Evolutionary conservation across 768 basidiomycete genomes (phyloP).

Genomic region (Phallus indusiatus): DNA sequence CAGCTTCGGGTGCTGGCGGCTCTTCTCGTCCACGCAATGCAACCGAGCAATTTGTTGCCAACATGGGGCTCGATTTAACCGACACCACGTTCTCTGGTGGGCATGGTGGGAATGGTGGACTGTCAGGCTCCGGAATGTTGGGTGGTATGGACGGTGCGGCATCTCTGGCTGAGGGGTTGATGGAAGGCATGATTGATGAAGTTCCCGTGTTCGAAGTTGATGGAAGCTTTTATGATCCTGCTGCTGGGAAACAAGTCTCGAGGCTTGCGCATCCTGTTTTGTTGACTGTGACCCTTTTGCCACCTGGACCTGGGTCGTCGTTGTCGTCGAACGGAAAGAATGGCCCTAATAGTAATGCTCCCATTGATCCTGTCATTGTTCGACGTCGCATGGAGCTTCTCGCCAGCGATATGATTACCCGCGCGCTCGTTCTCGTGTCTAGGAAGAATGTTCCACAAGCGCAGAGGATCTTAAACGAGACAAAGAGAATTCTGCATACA

Average conservation of each 20-base stretch:
- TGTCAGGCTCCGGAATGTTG: conserved; percentile 25
- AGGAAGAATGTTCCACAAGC: conserved; percentile 87
- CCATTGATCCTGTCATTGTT: conserved; percentile 81
- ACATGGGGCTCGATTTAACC: conserved; percentile 62
- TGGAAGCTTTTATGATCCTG: conserved; percentile 90
- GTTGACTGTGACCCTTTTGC: conserved; percentile 87
- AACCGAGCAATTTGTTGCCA: conserved; percentile 82
- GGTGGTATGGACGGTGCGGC: conserved; percentile 45
- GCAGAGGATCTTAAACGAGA: conserved; percentile 82
- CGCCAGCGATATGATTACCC: conserved; percentile 94
- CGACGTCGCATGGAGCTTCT: conserved; percentile 94
- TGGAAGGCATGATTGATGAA: conserved; percentile 96
- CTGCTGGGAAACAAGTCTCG: conserved; percentile 72
- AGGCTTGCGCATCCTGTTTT: conserved; percentile 88
- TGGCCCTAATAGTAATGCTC: conserved; percentile 20
- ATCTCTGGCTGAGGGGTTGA: conserved; percentile 83
- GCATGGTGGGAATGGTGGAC: conserved; percentile 21
- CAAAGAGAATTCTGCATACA: conserved; percentile 85
- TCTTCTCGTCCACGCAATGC: conserved; percentile 40
- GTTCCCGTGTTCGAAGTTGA: conserved; percentile 95
- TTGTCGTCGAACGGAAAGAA: conserved; percentile 15
- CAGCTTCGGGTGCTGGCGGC: conserved; percentile 6
- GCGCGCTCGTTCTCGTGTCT: conserved; percentile 85
- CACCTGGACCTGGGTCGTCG: conserved; percentile 30
- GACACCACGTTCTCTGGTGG: conserved; percentile 2